phyloP scores from a whole-genome alignment of 2,329 filamentous ascomycete species.

The Cladosporium austrohemisphaericum region DNA sequence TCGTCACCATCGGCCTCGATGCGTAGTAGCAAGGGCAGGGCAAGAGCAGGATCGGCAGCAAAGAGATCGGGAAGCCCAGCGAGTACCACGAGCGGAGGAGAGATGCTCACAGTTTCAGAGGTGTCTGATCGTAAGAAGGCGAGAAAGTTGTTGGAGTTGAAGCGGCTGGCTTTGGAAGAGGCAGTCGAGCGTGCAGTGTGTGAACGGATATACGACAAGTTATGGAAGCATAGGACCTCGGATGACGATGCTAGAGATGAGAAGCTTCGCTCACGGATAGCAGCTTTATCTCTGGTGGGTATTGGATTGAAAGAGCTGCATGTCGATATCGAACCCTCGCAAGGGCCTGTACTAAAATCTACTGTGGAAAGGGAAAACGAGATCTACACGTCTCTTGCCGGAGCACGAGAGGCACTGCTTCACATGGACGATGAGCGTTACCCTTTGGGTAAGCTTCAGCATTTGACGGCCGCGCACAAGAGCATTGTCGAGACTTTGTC shows the following conservation, averaged over 20 bases:
- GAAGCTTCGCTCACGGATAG: slow-evolving; percentile 89
- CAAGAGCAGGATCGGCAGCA: slow-evolving; percentile 37
- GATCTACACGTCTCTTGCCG: slow-evolving; percentile 67
- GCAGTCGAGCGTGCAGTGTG: slow-evolving; percentile 72
- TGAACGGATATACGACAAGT: slow-evolving; percentile 63
- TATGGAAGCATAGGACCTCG: slow-evolving; percentile 87
- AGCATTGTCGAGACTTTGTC: slow-evolving; percentile 85
- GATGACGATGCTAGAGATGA: slow-evolving; percentile 94
- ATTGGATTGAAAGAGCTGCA: slow-evolving; percentile 84
- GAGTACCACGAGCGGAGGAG: slow-evolving; percentile 41
- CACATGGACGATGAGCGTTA: slow-evolving; percentile 85
- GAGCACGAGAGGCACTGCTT: slow-evolving; percentile 64
- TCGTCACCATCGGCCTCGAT: not conserved
- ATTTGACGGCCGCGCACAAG: slow-evolving; percentile 84
- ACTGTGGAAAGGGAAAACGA: slow-evolving; percentile 54
- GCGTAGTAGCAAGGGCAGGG: slow-evolving; percentile 32
- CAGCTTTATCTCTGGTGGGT: slow-evolving; percentile 82
- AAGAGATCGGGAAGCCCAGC: slow-evolving; percentile 39
- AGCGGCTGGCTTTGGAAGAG: slow-evolving; percentile 76
- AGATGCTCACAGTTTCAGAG: slow-evolving; percentile 86
- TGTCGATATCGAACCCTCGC: slow-evolving; percentile 62
- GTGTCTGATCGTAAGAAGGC: slow-evolving; percentile 75
- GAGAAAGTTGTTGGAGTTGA: slow-evolving; percentile 72
- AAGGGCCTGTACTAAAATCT: slow-evolving; percentile 56
- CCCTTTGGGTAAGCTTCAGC: slow-evolving; percentile 84